A percentile compares a stretch with the other conserved stretches of the same genome.
phyloP scores from a whole-genome alignment of 2,329 filamentous ascomycete genomes.

The Aspergillus neoniger region DNA sequence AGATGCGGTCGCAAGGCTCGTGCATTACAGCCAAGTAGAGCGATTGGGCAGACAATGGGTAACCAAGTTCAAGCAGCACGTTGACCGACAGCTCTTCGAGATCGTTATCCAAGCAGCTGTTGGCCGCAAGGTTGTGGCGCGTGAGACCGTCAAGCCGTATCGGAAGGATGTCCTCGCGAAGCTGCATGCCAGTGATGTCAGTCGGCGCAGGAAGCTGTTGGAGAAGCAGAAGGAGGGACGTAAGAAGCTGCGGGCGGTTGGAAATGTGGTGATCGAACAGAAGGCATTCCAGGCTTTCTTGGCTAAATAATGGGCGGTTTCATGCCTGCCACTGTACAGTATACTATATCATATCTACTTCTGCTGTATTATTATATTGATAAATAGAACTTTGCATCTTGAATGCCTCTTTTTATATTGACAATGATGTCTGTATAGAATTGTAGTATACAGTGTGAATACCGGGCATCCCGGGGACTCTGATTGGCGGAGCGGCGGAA shows the following conservation, averaged over 20 bases:
- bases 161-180: slow-evolving; percentile 93
- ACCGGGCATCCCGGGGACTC: not conserved
- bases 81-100: slow-evolving; percentile 96
- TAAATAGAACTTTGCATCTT: not conserved
- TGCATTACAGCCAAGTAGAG: slow-evolving; percentile 80
- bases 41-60: slow-evolving; percentile 86
- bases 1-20: slow-evolving; percentile 88
- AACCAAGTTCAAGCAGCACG: slow-evolving; percentile 93
- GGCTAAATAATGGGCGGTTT: slow-evolving; percentile 60
- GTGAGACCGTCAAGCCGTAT: slow-evolving; percentile 95
- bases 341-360: not conserved
- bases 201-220: slow-evolving; percentile 77
- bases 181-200: slow-evolving; percentile 86
- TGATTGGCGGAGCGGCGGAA: slow-evolving; percentile 24
- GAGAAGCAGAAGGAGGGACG: slow-evolving; percentile 97
- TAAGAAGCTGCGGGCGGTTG: slow-evolving; percentile 74
- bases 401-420: not conserved
- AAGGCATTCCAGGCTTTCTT: slow-evolving; percentile 93
- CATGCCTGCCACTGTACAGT: slow-evolving; percentile 6
- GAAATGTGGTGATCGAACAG: slow-evolving; percentile 95
- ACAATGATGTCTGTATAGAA: not conserved
- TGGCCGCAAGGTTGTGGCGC: slow-evolving; percentile 78
- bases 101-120: slow-evolving; percentile 90
- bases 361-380: slow-evolving; percentile 9
- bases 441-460: not conserved